Evolutionary conservation across 2,329 filamentous ascomycete genomes (phyloP).

Genomic region (Thermoascus crustaceus): DNA sequence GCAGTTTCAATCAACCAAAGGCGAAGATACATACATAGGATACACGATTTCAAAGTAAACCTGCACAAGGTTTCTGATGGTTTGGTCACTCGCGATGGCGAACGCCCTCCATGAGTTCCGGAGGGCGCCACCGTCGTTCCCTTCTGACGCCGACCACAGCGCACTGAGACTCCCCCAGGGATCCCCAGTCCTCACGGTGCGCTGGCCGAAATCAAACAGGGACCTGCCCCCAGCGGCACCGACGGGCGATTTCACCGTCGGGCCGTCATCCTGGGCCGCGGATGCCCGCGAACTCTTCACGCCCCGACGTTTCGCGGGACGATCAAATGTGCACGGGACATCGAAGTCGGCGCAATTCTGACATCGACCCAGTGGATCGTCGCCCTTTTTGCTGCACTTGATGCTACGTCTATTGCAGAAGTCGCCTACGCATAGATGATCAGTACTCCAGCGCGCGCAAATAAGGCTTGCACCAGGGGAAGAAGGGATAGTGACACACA

Average conservation of each 20-base stretch:
- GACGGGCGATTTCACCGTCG: conserved; percentile 1
- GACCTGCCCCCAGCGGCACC: conserved; percentile 2
- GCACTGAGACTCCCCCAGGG: conserved; percentile 2
- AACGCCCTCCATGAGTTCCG: conserved; percentile 35
- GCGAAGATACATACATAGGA: conserved; percentile 33
- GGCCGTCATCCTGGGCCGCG: no score
- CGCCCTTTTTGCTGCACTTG: conserved; percentile 32
- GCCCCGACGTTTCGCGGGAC: conserved; percentile 36
- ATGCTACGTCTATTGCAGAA: conserved; percentile 45
- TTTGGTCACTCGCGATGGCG: conserved; percentile 29
- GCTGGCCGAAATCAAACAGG: background rate
- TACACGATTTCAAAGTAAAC: conserved; percentile 49
- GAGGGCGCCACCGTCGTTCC: conserved; percentile 16
- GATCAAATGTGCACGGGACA: conserved; percentile 42
- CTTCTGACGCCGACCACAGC: conserved; percentile 10
- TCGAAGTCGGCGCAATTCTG: conserved; percentile 46
- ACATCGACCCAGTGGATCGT: conserved; percentile 30
- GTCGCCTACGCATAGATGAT: conserved; percentile 28
- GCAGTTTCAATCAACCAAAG: background rate
- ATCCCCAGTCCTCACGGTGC: conserved; percentile 2
- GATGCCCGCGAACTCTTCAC: conserved; percentile 13
- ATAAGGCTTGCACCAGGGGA: background rate
- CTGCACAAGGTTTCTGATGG: conserved; percentile 38
- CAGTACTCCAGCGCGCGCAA: background rate
- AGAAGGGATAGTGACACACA: background rate